These are phyloP conservation scores for Citrus sp. DNA, from an alignment of 345 rosid species.

Conservation along the genomic window DNA sequence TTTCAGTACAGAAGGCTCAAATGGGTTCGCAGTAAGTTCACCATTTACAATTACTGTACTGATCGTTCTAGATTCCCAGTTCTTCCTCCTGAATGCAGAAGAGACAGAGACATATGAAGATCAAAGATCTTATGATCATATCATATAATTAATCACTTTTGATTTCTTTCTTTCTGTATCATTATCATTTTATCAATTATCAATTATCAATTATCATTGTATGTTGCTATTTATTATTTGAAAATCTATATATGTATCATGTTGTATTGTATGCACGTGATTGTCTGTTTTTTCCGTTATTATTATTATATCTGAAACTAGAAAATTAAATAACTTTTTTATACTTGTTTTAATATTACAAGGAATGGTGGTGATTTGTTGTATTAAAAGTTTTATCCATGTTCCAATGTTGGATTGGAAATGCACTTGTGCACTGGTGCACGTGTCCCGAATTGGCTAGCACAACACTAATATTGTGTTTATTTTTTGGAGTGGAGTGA, in stretches of 20 bases:
- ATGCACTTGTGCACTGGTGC: no score
- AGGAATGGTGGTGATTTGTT: no score
- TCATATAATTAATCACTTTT: background rate
- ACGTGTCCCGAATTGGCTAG: no score
- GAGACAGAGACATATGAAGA: slow-evolving; percentile 51
- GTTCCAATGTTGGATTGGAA: no score
- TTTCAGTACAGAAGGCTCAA: slow-evolving; percentile 45
- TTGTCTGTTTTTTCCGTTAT: background rate
- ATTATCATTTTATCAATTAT: background rate
- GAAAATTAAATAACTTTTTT: background rate
- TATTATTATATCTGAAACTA: background rate
- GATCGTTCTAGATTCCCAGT: slow-evolving; percentile 43
- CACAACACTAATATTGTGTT: no score
- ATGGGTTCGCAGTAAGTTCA: slow-evolving; percentile 55
- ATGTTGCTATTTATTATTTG: background rate
- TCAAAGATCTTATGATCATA: background rate
- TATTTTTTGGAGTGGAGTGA: no score
- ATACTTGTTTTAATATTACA: no score
- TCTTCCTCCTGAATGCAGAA: slow-evolving; percentile 45
- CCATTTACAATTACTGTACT: slow-evolving; percentile 60
- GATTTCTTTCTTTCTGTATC: background rate
- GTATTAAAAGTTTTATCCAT: no score
- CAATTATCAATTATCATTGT: no score
- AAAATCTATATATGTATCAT: background rate
- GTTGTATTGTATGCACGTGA: background rate